Base-by-base conservation (phyloP, 2,329 filamentous ascomycete species). In the Tolypocladium endophyticum region DNA sequence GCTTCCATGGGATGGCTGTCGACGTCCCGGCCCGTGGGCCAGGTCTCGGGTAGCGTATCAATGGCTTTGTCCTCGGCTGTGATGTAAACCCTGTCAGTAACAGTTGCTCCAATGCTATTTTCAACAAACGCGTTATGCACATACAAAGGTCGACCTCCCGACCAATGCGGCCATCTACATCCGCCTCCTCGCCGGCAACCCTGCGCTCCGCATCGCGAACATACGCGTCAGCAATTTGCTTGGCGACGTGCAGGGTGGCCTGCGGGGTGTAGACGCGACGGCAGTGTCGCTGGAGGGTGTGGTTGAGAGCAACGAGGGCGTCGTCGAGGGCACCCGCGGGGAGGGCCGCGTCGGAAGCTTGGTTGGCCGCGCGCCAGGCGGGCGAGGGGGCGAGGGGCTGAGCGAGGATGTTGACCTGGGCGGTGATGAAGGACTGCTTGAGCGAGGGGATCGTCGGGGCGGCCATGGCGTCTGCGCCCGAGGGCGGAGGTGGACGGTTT, bases 171-270 rank as follows among this genome's bases (percentile, higher is more conserved):
- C 67, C 54, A 72, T 61, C 75, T 35, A 73, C 74, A 60, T 73
- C 70, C 1, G 62, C 68, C 0, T 70, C 72, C 9, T 57, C 55
- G 55, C 38, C 60, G 12, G 66, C 67, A 57, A 72, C 71, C 53
- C 69, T 73, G 43, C 76, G 75, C 45, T 79, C 76, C 5, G 73
- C 74, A 18, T 74, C 73, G 7, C 72, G 72, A 71, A 80, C 80
- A 70, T 90, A 90, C 53, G 88, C 73, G 55, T 74, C 73, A 71
- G 89, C 86, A 50, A 91, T 84, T 74, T 91, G 87, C 74, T 89
- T 87, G 2, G 87, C 87, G 23, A 90, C 81, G 66, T 89, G 86
- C 41, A 87, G 81, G 57, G 81, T 84, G n/a, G 87, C 86, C 65
- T 88, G 85, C 0, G 86, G 81, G 20, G 85, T 81, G 69, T 89